phyloP scores from a whole-genome alignment of 164 flowering plant species.

The Vitis vinifera region DNA sequence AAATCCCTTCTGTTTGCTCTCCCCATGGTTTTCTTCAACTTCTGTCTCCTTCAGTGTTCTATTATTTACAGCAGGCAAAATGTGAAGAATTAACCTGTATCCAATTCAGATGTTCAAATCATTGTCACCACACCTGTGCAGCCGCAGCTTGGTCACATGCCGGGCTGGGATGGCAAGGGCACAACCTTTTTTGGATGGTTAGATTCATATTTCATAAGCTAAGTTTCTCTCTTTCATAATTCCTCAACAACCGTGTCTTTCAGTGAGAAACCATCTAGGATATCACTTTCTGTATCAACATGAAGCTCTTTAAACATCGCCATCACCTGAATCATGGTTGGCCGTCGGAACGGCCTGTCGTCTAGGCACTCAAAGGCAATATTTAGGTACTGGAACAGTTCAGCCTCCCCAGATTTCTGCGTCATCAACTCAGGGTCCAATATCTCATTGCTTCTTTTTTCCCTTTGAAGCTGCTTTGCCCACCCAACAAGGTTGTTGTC shows the following conservation, averaged over 20 bases:
- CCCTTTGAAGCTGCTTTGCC: conserved; percentile 74
- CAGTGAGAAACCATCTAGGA: conserved; percentile 64
- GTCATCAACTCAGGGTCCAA: conserved; percentile 55
- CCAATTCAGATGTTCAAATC: conserved; percentile 2
- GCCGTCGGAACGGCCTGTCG: conserved; percentile 73
- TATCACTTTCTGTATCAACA: conserved; percentile 62
- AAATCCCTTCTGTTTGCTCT: conserved; percentile 4
- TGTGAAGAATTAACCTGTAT: conserved; percentile 1
- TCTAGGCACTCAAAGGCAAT: conserved; percentile 82
- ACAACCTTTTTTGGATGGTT: neutral
- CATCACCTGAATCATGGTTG: conserved; percentile 97
- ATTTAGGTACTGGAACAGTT: conserved; percentile 64
- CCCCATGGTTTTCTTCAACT: conserved; percentile 1
- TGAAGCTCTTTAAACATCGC: conserved; percentile 88
- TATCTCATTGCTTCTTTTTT: conserved; percentile 55
- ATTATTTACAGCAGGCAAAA: conserved; percentile 34
- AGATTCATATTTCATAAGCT: neutral
- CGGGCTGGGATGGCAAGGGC: neutral
- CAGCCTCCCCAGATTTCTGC: conserved; percentile 44
- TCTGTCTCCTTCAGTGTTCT: conserved; percentile 19
- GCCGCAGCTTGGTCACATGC: neutral
- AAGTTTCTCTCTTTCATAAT: conserved; percentile 42
- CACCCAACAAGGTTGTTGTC: conserved; percentile 93
- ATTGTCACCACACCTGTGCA: neutral
- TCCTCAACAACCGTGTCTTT: conserved; percentile 57